Base-by-base conservation (phyloP, 1,284 basidiomycete genomes). In the Stereum hirsutum region DNA sequence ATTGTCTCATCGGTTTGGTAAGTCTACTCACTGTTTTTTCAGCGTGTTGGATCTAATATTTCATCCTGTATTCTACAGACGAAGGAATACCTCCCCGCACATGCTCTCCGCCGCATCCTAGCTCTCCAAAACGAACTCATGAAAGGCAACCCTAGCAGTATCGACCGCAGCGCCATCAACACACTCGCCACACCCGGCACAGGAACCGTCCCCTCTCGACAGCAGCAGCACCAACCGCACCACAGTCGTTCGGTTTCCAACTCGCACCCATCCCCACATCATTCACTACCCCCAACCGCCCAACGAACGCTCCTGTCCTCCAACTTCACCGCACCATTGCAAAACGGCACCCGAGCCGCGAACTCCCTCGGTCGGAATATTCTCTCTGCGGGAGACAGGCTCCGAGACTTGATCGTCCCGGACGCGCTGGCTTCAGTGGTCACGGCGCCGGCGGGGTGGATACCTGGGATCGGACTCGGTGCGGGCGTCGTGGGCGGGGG, bases 1-100 rank as follows among this genome's bases (percentile, higher is more conserved):
- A 97, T 60, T 97, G 93, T 63, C 69, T 96, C 42, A 92, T 97
- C 58, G 76, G 83, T 24, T 69, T 94, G 74, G 93, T 94, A 54
- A 59, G 88, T 68, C 38, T 10, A 23, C 38, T 30, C 38, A n/a
- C 14, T 19, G 15, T 20, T 36, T n/a, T 46, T 47, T 11, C 36
- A 12, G n/a, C n/a, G n/a, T 17, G 4, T 14, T 19, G 34, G 15
- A 4, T 12, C 12, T 36, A 10, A 36, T 20, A 6, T 5, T 19
- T 15, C 37, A 23, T 12, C 10, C 24, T 25, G 36, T 17, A 11
- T 25, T 41, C 41, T 50, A 35, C 57, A 96, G 92, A 89, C 83
- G 24, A 96, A 90, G 59, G 89, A 94, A 52, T 91, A 87, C 61
- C 69, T 95, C 14, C 85, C 93, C 8, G 72, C 90, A 3, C 71